A percentile compares a stretch with the other conserved stretches of the same genome.
Conservation (phyloP, 768 basidiomycete genomes). For the Suillus spraguei region DNA sequence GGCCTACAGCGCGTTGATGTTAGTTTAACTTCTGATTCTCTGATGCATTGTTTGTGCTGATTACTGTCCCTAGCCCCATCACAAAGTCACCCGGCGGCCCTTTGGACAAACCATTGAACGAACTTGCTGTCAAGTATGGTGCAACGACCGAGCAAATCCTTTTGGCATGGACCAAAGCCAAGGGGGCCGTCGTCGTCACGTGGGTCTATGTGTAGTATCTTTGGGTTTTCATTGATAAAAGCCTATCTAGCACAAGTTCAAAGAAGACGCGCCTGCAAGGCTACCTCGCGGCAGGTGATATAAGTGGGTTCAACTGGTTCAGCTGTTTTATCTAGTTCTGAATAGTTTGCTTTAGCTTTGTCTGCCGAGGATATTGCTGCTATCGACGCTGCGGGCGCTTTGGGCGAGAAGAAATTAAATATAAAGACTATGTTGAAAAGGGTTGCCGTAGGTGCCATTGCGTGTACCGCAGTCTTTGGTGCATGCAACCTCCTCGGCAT, state of each 20-base stretch:
- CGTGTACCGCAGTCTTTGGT: conserved; percentile 2
- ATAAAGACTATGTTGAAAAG: neutral
- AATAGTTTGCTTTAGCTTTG: conserved; percentile 27
- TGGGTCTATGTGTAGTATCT: conserved; percentile 27
- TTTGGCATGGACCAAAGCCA: conserved; percentile 43
- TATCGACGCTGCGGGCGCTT: conserved; percentile 56
- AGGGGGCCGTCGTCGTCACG: conserved; percentile 69
- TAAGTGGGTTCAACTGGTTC: conserved; percentile 41
- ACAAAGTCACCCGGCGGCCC: conserved; percentile 63
- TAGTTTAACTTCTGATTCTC: conserved; percentile 21
- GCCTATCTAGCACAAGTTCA: conserved; percentile 54
- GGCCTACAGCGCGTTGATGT: conserved; percentile 53
- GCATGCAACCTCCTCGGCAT: conserved; percentile 8
- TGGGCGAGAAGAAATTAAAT: conserved; percentile 3
- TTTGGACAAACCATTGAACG: conserved; percentile 57
- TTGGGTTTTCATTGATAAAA: neutral
- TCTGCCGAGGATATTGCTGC: conserved; percentile 48
- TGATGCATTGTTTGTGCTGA: conserved; percentile 40
- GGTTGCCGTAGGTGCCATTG: conserved; percentile 8
- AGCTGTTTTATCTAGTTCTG: neutral
- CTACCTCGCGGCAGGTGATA: conserved; percentile 69
- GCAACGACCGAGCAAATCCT: neutral
- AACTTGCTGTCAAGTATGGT: conserved; percentile 41
- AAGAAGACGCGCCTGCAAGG: conserved; percentile 67
- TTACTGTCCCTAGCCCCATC: conserved; percentile 36